These are phyloP conservation scores for Penicillium herquei DNA, from an alignment of 495 filamentous ascomycete species.

Conservation along the genomic window DNA sequence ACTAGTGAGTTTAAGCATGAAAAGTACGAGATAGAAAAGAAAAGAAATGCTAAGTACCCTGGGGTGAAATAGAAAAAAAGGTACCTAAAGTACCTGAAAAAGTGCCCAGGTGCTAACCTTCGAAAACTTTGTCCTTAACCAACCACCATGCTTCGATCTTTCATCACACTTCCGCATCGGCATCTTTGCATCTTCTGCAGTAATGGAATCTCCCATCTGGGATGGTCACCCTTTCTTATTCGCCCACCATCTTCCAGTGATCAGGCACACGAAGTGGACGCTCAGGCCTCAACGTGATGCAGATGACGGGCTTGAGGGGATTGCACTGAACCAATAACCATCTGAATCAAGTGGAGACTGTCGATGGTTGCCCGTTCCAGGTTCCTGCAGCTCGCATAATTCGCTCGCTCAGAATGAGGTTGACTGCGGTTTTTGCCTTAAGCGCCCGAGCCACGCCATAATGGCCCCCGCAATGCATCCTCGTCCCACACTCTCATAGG, in stretches of 20 bases:
- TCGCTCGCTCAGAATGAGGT: slow-evolving; percentile 1
- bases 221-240: background rate
- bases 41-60: background rate
- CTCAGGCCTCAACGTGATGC: slow-evolving; percentile 13
- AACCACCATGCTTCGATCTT: too few relatives aligned
- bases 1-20: background rate
- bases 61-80: too few relatives aligned
- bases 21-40: background rate
- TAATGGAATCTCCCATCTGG: background rate
- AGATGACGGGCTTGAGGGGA: slow-evolving; percentile 19
- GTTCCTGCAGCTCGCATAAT: slow-evolving; percentile 25
- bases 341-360: background rate
- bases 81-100: too few relatives aligned
- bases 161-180: background rate
- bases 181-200: background rate
- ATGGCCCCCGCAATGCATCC: slow-evolving; percentile 6
- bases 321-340: background rate
- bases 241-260: background rate
- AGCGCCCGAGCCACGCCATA: slow-evolving; percentile 37
- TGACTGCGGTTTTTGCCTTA: slow-evolving; percentile 19
- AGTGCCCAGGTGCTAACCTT: too few relatives aligned
- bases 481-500: background rate
- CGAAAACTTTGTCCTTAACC: too few relatives aligned
- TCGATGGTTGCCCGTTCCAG: slow-evolving; percentile 23
- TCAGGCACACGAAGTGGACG: slow-evolving; percentile 2